A percentile compares a stretch with the other conserved stretches of the same genome.
Conservation (phyloP, 208 protist species). For the Lotmaria passim region DNA sequence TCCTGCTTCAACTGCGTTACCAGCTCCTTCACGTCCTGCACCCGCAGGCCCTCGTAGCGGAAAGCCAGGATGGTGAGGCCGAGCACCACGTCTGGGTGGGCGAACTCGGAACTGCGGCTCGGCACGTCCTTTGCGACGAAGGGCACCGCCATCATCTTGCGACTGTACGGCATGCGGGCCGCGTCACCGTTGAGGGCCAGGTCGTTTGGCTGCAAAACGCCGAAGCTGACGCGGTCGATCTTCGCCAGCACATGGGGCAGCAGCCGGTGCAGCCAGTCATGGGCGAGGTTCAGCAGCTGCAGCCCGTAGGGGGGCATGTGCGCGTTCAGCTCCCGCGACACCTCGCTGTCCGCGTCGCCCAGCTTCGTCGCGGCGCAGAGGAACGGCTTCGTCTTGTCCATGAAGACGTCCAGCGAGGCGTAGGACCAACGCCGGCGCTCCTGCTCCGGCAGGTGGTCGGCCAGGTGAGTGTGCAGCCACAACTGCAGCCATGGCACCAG, state of each 20-base stretch:
- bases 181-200: conserved; percentile 42
- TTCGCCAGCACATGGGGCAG: conserved; percentile 94
- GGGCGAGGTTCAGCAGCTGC: conserved; percentile 89
- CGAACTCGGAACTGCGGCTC: conserved; percentile 93
- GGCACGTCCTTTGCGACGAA: conserved; percentile 97
- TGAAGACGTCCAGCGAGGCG: conserved; percentile 17
- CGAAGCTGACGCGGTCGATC: conserved; percentile 95
- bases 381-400: conserved; percentile 41
- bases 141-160: conserved; percentile 89
- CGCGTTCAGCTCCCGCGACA: conserved; percentile 39
- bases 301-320: conserved; percentile 50
- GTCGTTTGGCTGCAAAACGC: conserved; percentile 83
- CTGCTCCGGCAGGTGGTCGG: conserved; percentile 30
- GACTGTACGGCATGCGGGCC: conserved; percentile 76
- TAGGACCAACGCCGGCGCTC: conserved; percentile 22
- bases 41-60: conserved; percentile 92
- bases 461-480: conserved; percentile 76
- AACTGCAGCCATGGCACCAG: conserved; percentile 90
- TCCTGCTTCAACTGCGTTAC: conserved; percentile 87
- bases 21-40: conserved; percentile 76
- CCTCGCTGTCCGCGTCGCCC: conserved; percentile 20
- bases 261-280: conserved; percentile 91
- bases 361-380: conserved; percentile 30
- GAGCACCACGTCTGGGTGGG: conserved; percentile 95
- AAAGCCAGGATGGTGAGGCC: conserved; percentile 93